Percentiles rank a stretch among this genome's conserved stretches.
These are phyloP conservation scores for Vickermania ingenoplastis DNA, from an alignment of 208 protist genomes.

Conservation along the genomic window DNA sequence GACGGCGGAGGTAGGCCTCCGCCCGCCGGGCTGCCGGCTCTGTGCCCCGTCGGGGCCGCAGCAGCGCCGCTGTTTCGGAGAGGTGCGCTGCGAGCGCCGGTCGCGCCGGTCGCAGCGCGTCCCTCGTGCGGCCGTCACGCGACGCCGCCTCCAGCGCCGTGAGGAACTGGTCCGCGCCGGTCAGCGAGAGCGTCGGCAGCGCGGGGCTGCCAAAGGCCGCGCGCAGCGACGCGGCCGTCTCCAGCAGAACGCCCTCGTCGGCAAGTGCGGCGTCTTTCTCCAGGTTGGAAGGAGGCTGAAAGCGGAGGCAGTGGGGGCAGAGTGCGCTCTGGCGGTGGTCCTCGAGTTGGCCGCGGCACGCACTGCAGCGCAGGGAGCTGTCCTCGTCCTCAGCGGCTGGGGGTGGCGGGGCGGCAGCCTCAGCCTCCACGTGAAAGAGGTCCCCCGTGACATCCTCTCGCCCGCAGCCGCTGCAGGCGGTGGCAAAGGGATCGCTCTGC, in stretches of 20 bases:
- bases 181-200: not conserved
- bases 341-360: too few species aligned
- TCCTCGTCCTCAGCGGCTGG: too few species aligned
- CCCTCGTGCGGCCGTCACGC: too few species aligned
- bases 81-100: not conserved
- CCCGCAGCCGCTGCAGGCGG: conserved; percentile 10
- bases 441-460: not conserved
- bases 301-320: not conserved
- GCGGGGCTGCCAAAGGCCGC: not conserved
- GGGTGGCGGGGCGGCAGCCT: too few species aligned
- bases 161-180: not conserved
- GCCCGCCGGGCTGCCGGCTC: conserved; percentile 25
- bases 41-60: not conserved
- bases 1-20: conserved; percentile 33
- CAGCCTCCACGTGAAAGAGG: not conserved
- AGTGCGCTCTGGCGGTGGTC: not conserved
- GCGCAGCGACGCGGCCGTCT: conserved; percentile 2
- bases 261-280: too few species aligned
- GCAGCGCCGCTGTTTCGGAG: not conserved
- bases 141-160: not conserved
- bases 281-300: too few species aligned
- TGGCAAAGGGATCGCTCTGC: conserved; percentile 33
- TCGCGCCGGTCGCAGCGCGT: too few species aligned
- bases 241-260: too few species aligned
- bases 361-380: too few species aligned